Percentiles rank a stretch among this genome's conserved stretches.
Evolutionary conservation across 805 yeast genomes (phyloP).

Genomic region (Hanseniaspora guilliermondii): DNA sequence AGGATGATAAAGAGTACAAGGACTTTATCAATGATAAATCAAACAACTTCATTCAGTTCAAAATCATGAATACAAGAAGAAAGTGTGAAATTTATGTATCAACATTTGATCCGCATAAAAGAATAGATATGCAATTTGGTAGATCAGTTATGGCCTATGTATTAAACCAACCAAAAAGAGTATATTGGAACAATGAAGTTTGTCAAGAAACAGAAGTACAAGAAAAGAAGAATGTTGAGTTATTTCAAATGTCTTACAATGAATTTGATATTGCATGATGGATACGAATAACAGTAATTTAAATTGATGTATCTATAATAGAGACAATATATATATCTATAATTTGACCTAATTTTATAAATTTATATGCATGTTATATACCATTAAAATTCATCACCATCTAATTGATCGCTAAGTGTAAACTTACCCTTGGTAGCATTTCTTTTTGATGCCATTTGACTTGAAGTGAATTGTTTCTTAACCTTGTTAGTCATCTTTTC

Average conservation of each 20-base stretch:
- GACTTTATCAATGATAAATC: conserved; percentile 22
- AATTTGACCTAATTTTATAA: neutral
- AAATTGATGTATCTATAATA: no score
- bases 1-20: conserved; percentile 22
- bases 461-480: conserved; percentile 63
- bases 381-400: conserved; percentile 21
- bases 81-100: conserved; percentile 27
- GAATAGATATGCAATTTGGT: conserved; percentile 71
- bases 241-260: conserved; percentile 45
- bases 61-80: conserved; percentile 26
- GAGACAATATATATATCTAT: neutral
- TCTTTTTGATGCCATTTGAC: conserved; percentile 58
- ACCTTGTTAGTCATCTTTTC: conserved; percentile 82
- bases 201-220: conserved; percentile 53
- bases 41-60: conserved; percentile 27
- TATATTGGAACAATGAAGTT: conserved; percentile 52
- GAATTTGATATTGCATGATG: conserved; percentile 40
- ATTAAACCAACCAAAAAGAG: conserved; percentile 46
- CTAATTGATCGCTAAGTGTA: conserved; percentile 31
- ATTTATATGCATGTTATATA: neutral
- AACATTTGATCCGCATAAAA: conserved; percentile 25
- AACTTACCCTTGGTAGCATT: conserved; percentile 62
- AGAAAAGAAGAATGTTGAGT: conserved; percentile 52
- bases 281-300: no score
- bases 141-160: conserved; percentile 62